These are phyloP conservation scores for Fusarium pseudograminearum DNA, from an alignment of 2,329 filamentous ascomycete species.

Conservation along the genomic window DNA sequence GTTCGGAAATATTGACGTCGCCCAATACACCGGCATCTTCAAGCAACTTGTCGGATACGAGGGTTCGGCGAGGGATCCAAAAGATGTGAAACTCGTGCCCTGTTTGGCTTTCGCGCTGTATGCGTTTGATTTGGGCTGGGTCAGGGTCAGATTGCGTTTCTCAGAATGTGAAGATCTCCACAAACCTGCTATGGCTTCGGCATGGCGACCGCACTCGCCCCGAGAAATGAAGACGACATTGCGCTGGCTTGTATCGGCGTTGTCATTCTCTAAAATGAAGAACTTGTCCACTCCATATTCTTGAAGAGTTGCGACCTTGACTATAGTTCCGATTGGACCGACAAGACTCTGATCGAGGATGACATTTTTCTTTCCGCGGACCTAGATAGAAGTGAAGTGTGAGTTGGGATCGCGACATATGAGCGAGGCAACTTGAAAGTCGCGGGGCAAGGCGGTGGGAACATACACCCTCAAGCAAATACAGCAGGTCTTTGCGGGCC, in stretches of 20 bases:
- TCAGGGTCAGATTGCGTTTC: slow-evolving; percentile 50
- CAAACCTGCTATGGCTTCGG: slow-evolving; percentile 89
- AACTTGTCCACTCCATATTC: slow-evolving; percentile 99
- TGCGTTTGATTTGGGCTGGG: slow-evolving; percentile 87
- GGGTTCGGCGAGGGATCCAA: slow-evolving; percentile 92
- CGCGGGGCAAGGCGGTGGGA: slow-evolving; percentile 29
- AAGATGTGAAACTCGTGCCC: slow-evolving; percentile 98
- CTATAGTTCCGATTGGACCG: slow-evolving; percentile 88
- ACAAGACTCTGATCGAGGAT: slow-evolving; percentile 92
- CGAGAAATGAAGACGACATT: slow-evolving; percentile 95
- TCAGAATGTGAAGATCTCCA: background rate
- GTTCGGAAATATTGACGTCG: slow-evolving; percentile 88
- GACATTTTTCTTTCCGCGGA: slow-evolving; percentile 98
- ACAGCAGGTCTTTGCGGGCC: slow-evolving; percentile 88
- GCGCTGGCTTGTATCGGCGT: slow-evolving; percentile 92
- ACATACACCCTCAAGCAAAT: slow-evolving; percentile 95
- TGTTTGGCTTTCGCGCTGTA: slow-evolving; percentile 87
- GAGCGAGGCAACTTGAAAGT: slow-evolving; percentile 21
- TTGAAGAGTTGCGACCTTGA: slow-evolving; percentile 94
- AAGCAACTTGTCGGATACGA: slow-evolving; percentile 90
- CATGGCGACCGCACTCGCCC: slow-evolving; percentile 87
- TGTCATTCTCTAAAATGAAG: slow-evolving; percentile 95
- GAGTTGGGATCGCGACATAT: slow-evolving; percentile 15
- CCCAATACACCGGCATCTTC: slow-evolving; percentile 94
- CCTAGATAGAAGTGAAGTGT: slow-evolving; percentile 64